Percentiles rank a stretch among this genome's conserved stretches.
Evolutionary conservation across 768 basidiomycete species (phyloP).

Genomic region (Boletus insuetus): DNA sequence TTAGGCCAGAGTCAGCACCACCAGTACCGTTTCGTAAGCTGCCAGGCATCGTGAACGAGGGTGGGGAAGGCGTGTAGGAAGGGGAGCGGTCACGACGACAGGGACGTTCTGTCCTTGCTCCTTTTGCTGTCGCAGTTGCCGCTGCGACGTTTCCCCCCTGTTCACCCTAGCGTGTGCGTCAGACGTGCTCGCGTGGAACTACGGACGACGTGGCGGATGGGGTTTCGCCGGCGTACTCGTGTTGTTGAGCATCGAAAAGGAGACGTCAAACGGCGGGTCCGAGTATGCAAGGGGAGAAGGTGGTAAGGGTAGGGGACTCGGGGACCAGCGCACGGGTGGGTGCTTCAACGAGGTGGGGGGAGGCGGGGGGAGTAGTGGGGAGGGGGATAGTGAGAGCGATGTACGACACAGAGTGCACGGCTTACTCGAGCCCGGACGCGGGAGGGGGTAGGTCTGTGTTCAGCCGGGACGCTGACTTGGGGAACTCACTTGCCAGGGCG

Average conservation of each 20-base stretch:
- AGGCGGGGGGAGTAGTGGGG: neutral
- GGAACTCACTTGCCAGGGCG: neutral
- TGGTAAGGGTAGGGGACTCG: conserved; percentile 4
- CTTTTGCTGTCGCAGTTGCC: no score
- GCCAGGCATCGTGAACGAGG: conserved; percentile 9
- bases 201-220: conserved; percentile 3
- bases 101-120: no score
- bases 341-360: neutral
- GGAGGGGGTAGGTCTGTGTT: neutral
- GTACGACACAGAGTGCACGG: neutral
- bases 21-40: neutral
- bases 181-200: neutral
- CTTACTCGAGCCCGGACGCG: neutral
- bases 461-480: neutral
- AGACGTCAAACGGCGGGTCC: conserved; percentile 22
- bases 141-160: no score
- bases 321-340: neutral
- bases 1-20: no score
- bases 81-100: conserved; percentile 9
- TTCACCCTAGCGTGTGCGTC: no score
- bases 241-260: conserved; percentile 23
- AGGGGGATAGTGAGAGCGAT: neutral
- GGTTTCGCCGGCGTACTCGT: conserved; percentile 30
- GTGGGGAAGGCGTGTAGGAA: conserved; percentile 18
- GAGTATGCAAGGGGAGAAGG: conserved; percentile 4